Conservation (phyloP, 192 early-diverging fungal genomes). For the Backusella westeae region DNA sequence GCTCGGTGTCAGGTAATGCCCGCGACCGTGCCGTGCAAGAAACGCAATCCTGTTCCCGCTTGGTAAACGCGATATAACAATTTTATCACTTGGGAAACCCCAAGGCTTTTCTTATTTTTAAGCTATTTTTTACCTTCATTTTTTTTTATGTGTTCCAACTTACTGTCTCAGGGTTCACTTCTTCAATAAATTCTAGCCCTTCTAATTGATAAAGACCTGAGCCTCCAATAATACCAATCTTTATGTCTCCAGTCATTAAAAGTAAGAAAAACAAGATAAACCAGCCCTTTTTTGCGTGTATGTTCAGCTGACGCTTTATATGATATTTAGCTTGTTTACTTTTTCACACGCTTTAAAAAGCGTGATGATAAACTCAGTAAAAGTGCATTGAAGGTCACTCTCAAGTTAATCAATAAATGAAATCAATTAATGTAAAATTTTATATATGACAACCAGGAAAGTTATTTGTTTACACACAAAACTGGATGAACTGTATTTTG, state of each 20-base stretch:
- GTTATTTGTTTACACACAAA: too few relatives aligned
- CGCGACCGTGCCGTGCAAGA: conserved; percentile 91
- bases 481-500: too few relatives aligned
- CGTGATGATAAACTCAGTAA: too few relatives aligned
- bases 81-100: conserved; percentile 86
- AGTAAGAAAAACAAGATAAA: background rate
- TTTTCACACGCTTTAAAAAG: too few relatives aligned
- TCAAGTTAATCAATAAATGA: too few relatives aligned
- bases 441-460: too few relatives aligned
- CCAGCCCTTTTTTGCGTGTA: background rate
- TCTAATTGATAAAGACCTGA: conserved; percentile 88
- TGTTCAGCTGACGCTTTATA: background rate
- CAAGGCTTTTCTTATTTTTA: conserved; percentile 55
- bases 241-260: conserved; percentile 45
- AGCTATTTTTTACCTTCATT: background rate
- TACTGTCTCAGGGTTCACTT: conserved; percentile 85
- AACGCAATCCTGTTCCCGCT: conserved; percentile 87
- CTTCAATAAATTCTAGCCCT: conserved; percentile 50
- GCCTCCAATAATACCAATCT: conserved; percentile 94
- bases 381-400: too few relatives aligned
- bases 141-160: conserved; percentile 9
- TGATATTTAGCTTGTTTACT: too few relatives aligned
- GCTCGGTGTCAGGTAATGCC: conserved; percentile 81
- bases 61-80: conserved; percentile 73
- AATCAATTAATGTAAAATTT: too few relatives aligned